A percentile compares a stretch with the other conserved stretches of the same genome.
Evolutionary conservation across 257 asterid species (phyloP).

Genomic region (Cruciata laevipes): DNA sequence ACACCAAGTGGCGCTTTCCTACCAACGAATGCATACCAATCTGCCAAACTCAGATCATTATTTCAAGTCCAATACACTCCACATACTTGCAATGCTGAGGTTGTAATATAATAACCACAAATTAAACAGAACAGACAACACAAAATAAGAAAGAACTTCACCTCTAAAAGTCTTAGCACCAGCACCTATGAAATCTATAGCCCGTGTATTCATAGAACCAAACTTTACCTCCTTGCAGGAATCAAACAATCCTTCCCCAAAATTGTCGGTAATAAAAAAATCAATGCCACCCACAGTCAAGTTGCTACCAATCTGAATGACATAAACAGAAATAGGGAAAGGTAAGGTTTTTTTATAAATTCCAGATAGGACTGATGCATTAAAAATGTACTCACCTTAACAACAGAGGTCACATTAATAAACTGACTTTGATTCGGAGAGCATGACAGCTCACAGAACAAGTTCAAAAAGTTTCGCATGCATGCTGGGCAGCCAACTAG

Average conservation of each 20-base stretch:
- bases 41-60: constrained; percentile 37
- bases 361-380: not conserved
- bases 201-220: constrained; percentile 94
- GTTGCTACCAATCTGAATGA: constrained; percentile 59
- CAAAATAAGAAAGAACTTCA: constrained; percentile 16
- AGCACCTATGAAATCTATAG: constrained; percentile 91
- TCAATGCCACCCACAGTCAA: constrained; percentile 75
- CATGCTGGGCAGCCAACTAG: constrained; percentile 99
- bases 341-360: constrained; percentile 2
- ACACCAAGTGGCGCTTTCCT: constrained; percentile 55
- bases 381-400: constrained; percentile 43
- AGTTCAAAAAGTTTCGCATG: constrained; percentile 94
- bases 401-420: constrained; percentile 78
- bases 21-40: constrained; percentile 87
- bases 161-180: constrained; percentile 89
- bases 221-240: constrained; percentile 98
- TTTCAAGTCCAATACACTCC: not conserved
- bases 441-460: constrained; percentile 96
- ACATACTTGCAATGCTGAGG: not conserved
- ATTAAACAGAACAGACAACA: not conserved
- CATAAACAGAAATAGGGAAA: constrained; percentile 7
- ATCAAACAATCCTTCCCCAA: constrained; percentile 79
- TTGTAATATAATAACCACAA: constrained; percentile 1
- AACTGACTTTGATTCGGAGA: constrained; percentile 97
- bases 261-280: constrained; percentile 56